Evolutionary conservation across 441 rosid genomes (phyloP), one percentile per base, ranked within the genome.

Genomic region (Bocquillonia castaneifolia): DNA sequence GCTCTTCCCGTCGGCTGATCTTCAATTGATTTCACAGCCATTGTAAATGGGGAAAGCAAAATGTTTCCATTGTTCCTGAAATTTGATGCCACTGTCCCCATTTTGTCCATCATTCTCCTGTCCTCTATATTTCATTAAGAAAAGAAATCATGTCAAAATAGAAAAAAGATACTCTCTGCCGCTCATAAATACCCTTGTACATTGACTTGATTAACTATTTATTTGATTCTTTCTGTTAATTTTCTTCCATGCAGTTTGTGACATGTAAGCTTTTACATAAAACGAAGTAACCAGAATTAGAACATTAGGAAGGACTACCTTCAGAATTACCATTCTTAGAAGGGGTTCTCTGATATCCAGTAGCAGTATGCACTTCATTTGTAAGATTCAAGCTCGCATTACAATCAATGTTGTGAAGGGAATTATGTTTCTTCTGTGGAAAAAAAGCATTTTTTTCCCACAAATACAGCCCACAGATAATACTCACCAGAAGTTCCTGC

Each of bases 381-480:
- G 20, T 48, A 32, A 39, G 20, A 66, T 23, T 52, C 32, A 17
- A 66, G 50, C 37, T 2, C 20, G 14, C 10, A 13, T 32, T 3
- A 32, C 47, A 31, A 14, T 13, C 36, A 14, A 18, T 22, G 29
- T 37, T 53, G 25, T 2, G 1, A 14, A 36, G 14, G 17, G 37
- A 54, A 15, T 37, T 10, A 53, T 44, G 36, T 34, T 67, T 45
- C 40, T 56, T 32, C n/a, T 44, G 29, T 1, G 55, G 55, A 67
- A 57, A 57, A 31, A 56, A 67, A 23, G 55, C 42, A 67, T 56
- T 42, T n/a, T 28, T 31, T n/a, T 29, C 70, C 53, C 8, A 9
- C 26, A n/a, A 67, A 8, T 20, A 55, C 63, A 31, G 31, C 70
- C 70, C 70, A 67, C 1, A 67, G 40, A 55, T 55, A 67, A 55